Evolutionary conservation across 2,329 filamentous ascomycete species (phyloP), one percentile per base, ranked within the genome.

Genomic region (Botrytis medusae): DNA sequence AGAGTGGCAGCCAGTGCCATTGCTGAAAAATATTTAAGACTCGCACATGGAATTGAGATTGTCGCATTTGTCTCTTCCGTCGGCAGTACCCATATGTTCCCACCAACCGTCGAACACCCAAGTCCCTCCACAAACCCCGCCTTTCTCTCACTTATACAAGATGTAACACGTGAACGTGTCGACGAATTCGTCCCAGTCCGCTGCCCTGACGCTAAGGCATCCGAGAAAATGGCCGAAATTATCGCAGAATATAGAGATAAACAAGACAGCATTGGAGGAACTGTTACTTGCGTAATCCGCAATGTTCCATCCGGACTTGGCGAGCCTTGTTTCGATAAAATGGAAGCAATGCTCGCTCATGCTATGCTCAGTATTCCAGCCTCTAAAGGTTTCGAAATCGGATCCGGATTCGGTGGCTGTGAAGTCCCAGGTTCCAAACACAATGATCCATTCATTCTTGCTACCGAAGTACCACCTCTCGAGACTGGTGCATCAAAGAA

Each of bases 361-460:
- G 96, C 93, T 68, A 98, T 99, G 93, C 88, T 98, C 76, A 94
- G 90, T 81, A 97, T 98, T 79, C 96, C 96, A 8, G 94, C 96
- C 5, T 95, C 93, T 54, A 99, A 98, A 85, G 95, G 92, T 72
- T 98, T 98, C 81, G 95, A 98, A 82, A 91, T 98, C 77, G 96
- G 96, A 72, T 97, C 93, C 71, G 96, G 96, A 20, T 98, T 98
- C 82, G 90, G 87, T 69, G 95, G 96, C 74, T 92, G 92, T 79
- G 92, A 95, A 81, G 88, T 98, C 57, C 92, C 92, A 2, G 95
- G 96, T 34, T 96, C 92, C n/a, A 87, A 87, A 72, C 95, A 98
- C 88, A 98, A 98, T 82, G 95, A 98, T 82, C 86, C 93, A 72
- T 97, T 97, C 83, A 85, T 95, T 77, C 69, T 76, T 42, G 85